Base-by-base conservation (phyloP, 306 rosid genomes). In the Crotalaria pallida region DNA sequence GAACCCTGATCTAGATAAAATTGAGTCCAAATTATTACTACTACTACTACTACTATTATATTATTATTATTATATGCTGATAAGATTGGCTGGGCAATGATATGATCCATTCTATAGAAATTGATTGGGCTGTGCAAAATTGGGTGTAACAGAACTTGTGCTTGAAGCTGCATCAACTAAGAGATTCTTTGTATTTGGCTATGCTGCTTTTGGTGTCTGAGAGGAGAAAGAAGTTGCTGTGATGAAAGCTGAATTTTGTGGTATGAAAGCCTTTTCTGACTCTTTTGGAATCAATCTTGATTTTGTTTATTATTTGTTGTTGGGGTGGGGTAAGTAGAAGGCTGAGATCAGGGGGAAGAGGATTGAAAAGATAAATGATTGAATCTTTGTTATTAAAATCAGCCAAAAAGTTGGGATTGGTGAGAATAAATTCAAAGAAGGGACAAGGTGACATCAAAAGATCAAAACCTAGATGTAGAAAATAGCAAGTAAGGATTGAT, bases 401-500 rank as follows among this genome's bases (percentile, higher is more conserved):
- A 10, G 18, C 45, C 45, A 2, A 53, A 80, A 80, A 48, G 52
- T 27, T 44, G 10, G 43, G 59, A 1, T 62, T 15, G 50, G 68
- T 63, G 45, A 73, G 85, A 62, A 73, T 58, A 73, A 66, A 41
- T 61, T 76, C 34, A 26, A 23, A 57, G 60, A 67, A 40, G 56
- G 67, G 73, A 78, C 59, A 67, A 56, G 73, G 60, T 71, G 76
- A 65, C 76, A 65, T 48, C 60, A 36, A 79, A 85, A 79, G 82
- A 82, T 78, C 77, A 31, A 78, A 79, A 41, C 77, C 71, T 85
- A 66, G 72, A 83, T 81, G 78, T 79, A 51, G 79, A 77, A 77
- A 77, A 51, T 69, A 49, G 47, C 92, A 81, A 83, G 92, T 79
- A 86, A 85, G 88, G 80, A 87, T 85, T 22, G 78, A 84, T 85